Base-by-base conservation (phyloP, 352 stramenopile species). In the Globisporangium splendens region DNA sequence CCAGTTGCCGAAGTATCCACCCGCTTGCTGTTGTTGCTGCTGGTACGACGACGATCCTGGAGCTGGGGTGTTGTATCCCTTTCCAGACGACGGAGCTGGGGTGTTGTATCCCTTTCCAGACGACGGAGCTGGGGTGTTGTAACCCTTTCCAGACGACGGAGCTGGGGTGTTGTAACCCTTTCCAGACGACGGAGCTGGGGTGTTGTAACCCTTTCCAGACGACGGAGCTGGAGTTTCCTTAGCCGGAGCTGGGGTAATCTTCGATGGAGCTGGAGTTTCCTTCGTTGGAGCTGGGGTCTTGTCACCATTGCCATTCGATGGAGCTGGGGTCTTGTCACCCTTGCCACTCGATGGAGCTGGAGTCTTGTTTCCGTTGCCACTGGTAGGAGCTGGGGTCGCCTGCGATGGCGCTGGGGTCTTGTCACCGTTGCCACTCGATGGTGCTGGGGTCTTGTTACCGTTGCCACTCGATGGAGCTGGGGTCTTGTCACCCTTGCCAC, bases 1-100 rank as follows among this genome's bases (percentile, higher is more conserved):
- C 54, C 54, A 60, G 54, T 60, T 60, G 12, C 54, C 54, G 15
- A 60, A 60, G 44, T 60, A 60, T 28, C 54, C 54, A 22, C 22
- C 33, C 44, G 54, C 53, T 21, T 60, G 44, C 54, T 60, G 54
- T 21, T 28, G 7, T 18, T 58, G 52, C 17, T 60, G 54, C 22
- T 60, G 44, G 54, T 60, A 54, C 13, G 54, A 52, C 4, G 54
- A 21, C 28, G 54, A 41, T 1, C n/a, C 31, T 17, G 54, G 42
- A 0, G 53, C 22, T 38, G 53, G n/a, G 44, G 54, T 53, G 13
- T 43, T 43, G 38, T 43, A 3, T 17, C 42, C 14, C 44, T 60
- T 54, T 24, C 54, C 44, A n/a, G 43, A n/a, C 14, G 53, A 11
- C 28, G 42, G 24, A 35, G 42, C 42, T 17, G 49, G 15, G 18